These are phyloP conservation scores for Postia placenta DNA, from an alignment of 768 basidiomycete genomes.

Conservation along the genomic window DNA sequence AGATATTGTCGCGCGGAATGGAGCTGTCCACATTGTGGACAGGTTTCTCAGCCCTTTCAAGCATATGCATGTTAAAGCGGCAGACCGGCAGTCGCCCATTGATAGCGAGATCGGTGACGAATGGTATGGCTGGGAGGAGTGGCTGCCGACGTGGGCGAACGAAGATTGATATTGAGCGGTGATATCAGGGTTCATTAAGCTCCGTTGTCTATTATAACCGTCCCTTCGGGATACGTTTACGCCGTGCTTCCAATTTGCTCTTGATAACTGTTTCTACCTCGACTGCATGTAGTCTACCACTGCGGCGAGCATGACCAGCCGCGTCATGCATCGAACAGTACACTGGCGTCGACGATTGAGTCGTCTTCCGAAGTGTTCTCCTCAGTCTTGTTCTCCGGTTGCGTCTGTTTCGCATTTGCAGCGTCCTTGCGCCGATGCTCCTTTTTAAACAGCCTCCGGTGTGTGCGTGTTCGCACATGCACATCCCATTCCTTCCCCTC, in stretches of 20 bases:
- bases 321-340: no score
- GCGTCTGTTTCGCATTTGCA: neutral
- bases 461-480: slow-evolving; percentile 51
- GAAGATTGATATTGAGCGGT: no score
- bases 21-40: slow-evolving; percentile 46
- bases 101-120: slow-evolving; percentile 11
- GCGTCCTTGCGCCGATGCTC: neutral
- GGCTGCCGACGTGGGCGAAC: slow-evolving; percentile 42
- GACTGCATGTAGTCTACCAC: slow-evolving; percentile 3
- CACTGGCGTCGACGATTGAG: neutral
- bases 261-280: no score
- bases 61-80: neutral
- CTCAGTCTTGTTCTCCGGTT: slow-evolving; percentile 3
- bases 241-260: no score
- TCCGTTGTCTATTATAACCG: no score
- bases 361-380: neutral
- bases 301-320: neutral
- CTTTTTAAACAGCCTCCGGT: slow-evolving; percentile 34
- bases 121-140: slow-evolving; percentile 44
- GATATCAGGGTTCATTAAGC: no score
- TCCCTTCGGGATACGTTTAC: no score
- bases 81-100: neutral
- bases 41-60: slow-evolving; percentile 34
- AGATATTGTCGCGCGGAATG: slow-evolving; percentile 51
- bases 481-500: slow-evolving; percentile 43